A percentile compares a stretch with the other conserved stretches of the same genome.
Conservation (phyloP, 495 filamentous ascomycete genomes). For the Penicillium maclennaniae region DNA sequence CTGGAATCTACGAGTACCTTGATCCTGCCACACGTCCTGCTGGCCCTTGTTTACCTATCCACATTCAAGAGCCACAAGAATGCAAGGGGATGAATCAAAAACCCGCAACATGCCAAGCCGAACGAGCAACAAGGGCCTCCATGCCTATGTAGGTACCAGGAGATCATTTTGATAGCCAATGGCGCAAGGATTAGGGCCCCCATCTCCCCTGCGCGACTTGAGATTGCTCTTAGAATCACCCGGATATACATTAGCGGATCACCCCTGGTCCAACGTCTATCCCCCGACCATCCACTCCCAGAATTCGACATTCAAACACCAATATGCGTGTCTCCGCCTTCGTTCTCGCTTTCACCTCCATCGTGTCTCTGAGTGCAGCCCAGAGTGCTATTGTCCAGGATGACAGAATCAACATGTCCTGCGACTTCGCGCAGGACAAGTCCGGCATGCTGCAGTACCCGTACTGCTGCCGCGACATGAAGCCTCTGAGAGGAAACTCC, state of each 20-base stretch:
- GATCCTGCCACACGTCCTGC: neutral
- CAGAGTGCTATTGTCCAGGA: constrained; percentile 4
- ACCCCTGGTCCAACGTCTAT: neutral
- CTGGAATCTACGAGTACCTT: neutral
- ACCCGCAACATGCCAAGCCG: constrained; percentile 13
- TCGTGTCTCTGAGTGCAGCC: constrained; percentile 19
- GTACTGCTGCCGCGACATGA: constrained; percentile 37
- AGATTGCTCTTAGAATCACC: neutral
- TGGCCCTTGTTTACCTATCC: constrained; percentile 17
- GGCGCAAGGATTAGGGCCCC: constrained; percentile 13
- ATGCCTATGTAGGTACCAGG: constrained; percentile 7
- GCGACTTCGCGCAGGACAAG: constrained; percentile 32
- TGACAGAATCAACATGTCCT: constrained; percentile 30
- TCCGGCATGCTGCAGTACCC: constrained; percentile 34
- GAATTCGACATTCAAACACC: constrained; percentile 1
- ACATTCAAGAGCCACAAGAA: constrained; percentile 23
- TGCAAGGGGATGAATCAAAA: constrained; percentile 23
- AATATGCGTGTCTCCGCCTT: constrained; percentile 31
- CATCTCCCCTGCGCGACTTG: constrained; percentile 2
- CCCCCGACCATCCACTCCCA: neutral
- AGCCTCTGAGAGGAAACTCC: constrained; percentile 18
- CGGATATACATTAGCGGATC: constrained; percentile 9
- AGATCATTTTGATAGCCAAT: constrained; percentile 6
- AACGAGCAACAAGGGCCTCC: neutral
- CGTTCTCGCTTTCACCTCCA: constrained; percentile 18